Conservation (phyloP, 2,329 filamentous ascomycete species). For the Aspergillus hiratsukae region DNA sequence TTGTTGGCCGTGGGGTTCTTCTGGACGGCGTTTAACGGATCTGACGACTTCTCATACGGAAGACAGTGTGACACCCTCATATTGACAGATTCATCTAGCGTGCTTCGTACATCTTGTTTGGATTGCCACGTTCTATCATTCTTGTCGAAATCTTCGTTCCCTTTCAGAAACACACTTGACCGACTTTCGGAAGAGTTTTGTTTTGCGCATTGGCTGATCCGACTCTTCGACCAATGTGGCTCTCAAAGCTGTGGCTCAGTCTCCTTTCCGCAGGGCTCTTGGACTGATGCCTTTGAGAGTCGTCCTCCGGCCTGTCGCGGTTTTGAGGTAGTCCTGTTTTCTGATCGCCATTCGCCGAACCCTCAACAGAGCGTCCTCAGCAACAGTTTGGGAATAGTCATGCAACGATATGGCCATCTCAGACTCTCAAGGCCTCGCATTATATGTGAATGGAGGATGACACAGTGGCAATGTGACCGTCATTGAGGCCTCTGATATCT, state of each 20-base stretch:
- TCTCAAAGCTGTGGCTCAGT: neutral
- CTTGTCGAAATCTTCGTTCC: slow-evolving; percentile 1
- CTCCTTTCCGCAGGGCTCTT: neutral
- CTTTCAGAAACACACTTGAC: neutral
- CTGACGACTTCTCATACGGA: slow-evolving; percentile 31
- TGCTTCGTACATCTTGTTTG: slow-evolving; percentile 31
- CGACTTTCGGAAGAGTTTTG: slow-evolving; percentile 8
- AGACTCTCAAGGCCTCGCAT: neutral
- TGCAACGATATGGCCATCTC: neutral
- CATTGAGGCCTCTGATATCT: neutral
- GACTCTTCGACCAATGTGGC: neutral
- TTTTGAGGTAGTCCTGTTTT: neutral
- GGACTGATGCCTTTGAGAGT: neutral
- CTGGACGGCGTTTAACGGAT: slow-evolving; percentile 38
- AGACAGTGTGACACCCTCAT: slow-evolving; percentile 33
- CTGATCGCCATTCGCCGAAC: neutral
- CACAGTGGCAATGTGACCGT: neutral
- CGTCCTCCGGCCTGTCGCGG: neutral
- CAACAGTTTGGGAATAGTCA: neutral
- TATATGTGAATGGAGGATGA: neutral
- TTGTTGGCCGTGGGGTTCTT: slow-evolving; percentile 29
- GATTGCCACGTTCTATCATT: slow-evolving; percentile 19
- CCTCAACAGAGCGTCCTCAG: neutral
- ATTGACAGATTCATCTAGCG: slow-evolving; percentile 36
- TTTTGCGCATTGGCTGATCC: neutral